Evolutionary conservation across 805 yeast genomes (phyloP).

Genomic region (Yarrowia keelungensis): DNA sequence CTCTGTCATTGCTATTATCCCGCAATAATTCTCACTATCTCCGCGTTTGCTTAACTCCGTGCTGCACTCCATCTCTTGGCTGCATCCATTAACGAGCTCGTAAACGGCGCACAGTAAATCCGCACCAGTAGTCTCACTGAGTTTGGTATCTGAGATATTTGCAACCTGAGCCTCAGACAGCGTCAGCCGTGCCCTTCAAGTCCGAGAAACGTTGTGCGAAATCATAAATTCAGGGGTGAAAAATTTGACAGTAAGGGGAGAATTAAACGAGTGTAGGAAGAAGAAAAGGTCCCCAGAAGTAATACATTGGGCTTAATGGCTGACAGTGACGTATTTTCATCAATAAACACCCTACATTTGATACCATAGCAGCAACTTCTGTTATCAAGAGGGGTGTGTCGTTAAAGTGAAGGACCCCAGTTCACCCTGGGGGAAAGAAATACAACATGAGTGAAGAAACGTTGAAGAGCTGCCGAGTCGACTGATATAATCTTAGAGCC

Average conservation of each 20-base stretch:
- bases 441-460: too few relatives aligned
- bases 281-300: too few relatives aligned
- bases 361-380: too few relatives aligned
- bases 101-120: not conserved
- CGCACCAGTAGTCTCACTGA: constrained; percentile 1
- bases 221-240: constrained; percentile 9
- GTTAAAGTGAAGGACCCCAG: too few relatives aligned
- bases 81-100: not conserved
- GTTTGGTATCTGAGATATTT: not conserved
- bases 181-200: not conserved
- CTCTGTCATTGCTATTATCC: not conserved
- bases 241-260: not conserved
- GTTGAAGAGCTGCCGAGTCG: too few relatives aligned
- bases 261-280: too few relatives aligned
- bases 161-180: not conserved
- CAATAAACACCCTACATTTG: too few relatives aligned
- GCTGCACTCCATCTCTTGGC: constrained; percentile 3
- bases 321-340: too few relatives aligned
- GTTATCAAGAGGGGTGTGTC: too few relatives aligned
- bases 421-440: too few relatives aligned
- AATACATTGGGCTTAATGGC: too few relatives aligned
- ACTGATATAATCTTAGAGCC: too few relatives aligned
- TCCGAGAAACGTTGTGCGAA: constrained; percentile 2
- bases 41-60: not conserved
- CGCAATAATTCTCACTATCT: not conserved